Conservation (phyloP, 176 grass and related monocot genomes). For the Luzula sylvatica region DNA sequence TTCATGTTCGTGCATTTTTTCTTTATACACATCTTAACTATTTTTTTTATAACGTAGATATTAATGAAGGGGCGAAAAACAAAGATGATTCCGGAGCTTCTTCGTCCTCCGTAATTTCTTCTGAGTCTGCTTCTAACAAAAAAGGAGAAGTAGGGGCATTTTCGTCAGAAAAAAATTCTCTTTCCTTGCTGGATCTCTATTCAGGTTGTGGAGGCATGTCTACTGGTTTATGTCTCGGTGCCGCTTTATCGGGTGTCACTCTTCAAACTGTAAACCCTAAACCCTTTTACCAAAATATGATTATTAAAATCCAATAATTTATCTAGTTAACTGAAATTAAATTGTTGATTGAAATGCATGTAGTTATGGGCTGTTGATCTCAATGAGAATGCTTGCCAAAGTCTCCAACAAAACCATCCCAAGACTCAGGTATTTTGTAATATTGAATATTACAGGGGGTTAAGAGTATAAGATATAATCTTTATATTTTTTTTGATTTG, state of each 20-base stretch:
- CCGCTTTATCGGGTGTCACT: slow-evolving; percentile 43
- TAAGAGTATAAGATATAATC: too few species aligned
- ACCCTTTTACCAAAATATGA: neutral
- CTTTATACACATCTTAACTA: neutral
- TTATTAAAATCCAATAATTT: neutral
- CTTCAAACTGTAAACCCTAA: slow-evolving; percentile 48
- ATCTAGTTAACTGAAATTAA: neutral
- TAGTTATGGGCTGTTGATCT: slow-evolving; percentile 81
- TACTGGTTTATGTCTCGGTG: slow-evolving; percentile 71
- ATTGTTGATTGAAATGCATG: neutral
- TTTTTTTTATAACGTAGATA: neutral
- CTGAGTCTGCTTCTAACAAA: slow-evolving; percentile 15
- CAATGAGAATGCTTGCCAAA: slow-evolving; percentile 52
- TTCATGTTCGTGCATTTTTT: neutral
- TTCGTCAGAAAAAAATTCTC: slow-evolving; percentile 14
- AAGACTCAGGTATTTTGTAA: slow-evolving; percentile 39
- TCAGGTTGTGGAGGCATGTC: slow-evolving; percentile 95
- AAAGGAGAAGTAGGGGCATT: slow-evolving; percentile 13
- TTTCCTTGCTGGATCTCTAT: slow-evolving; percentile 63
- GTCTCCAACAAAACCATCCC: slow-evolving; percentile 70
- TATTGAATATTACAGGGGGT: too few species aligned
- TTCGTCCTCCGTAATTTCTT: slow-evolving; percentile 46
- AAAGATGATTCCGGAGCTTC: too few species aligned
- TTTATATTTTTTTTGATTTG: neutral
- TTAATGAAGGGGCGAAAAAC: neutral